Base-by-base conservation (phyloP, 1,284 basidiomycete species). In the Mrakiaceae sp. region DNA sequence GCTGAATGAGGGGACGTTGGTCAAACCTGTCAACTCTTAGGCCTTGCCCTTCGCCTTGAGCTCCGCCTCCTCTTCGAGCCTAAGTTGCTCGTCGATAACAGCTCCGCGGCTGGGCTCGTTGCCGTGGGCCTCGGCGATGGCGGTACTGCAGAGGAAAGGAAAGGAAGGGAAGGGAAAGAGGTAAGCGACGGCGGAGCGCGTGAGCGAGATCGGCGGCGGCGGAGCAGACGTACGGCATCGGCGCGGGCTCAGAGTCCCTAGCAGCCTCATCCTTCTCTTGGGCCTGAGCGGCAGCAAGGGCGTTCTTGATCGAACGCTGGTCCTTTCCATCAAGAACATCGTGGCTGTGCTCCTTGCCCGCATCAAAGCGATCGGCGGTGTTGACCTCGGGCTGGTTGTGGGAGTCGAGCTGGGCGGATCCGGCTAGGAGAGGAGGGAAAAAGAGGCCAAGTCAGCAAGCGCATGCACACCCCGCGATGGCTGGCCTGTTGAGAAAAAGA, bases 101-200 rank as follows among this genome's bases (percentile, higher is more conserved):
- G 68, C 68, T 9, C 68, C 68, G 1, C 61, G 44, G 16, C 58
- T 62, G 39, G 68, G 68, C 58, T 69, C 63, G 58, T 69, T 65
- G 39, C 68, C 67, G 52, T 69, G 68, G 12, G 65, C 52, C 16
- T 53, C 43, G n/a, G 68, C 68, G n/a, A 61, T 67, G 4, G 47
- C 64, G 16, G 68, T 69, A 9, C 61, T 62, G 48, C 6, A 40
- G n/a, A 12, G 27, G 55, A 14, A n/a, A 44, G 42, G 43, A 46
- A 44, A 44, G 43, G 55, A 57, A 5, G 39, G 55, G 8, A 53
- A 14, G 39, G 55, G 8, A 53, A 14, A 42, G 42, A 58, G n/a
- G 56, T 58, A 12, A 58, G 43, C 40, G 27, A 27, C 27, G 27
- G 27, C 27, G 27, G 27, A 27, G 27, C 27, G 27, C 27, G 27